Base-by-base conservation (phyloP, 495 filamentous ascomycete genomes). In the Lasiosphaeria ovina region DNA sequence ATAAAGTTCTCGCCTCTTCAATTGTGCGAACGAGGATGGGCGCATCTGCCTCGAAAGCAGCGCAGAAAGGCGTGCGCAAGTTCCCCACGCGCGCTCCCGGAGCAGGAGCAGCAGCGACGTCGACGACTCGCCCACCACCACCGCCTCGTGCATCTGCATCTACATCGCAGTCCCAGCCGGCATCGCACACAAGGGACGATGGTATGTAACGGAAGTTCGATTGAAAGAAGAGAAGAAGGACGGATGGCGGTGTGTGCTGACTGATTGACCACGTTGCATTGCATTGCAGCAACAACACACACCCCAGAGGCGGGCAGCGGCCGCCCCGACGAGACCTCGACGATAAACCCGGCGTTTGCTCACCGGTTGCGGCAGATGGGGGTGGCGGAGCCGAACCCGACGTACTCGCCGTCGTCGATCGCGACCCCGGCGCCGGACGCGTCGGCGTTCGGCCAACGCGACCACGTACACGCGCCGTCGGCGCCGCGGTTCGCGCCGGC, bases 351-450 rank as follows among this genome's bases (percentile, higher is more conserved):
- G 3, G 69, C 62, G 17, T 81, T 76, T 57, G 72, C 77, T 0
- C 59, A 68, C 17, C 77, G 78, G 4, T 66, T 81, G 3, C 70
- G 69, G 34, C 64, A 76, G 49, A 79, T 81, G 74, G 79, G 77
- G 53, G 67, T 79, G 17, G 78, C 67, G 1, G 74, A 77, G n/a
- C 78, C 78, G 6, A 77, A 76, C 47, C 78, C 78, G 5, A 80
- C 73, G 14, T 69, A 69, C 17, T 81, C 78, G 9, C 69, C 74
- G 7, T 78, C 78, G 0, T 80, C 77, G 1, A 81, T 71, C n/a
- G 76, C 73, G 3, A 59, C 65, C 0, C 51, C 69, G 0, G 53
- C 66, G 16, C 55, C 65, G 6, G 56, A 61, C 32, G 55, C 62
- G 6, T 52, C 59, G 10, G 17, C 54, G 6, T 45, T 64, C 48